These are phyloP conservation scores for Huntiella omanensis DNA, from an alignment of 2,329 filamentous ascomycete genomes.

Conservation along the genomic window DNA sequence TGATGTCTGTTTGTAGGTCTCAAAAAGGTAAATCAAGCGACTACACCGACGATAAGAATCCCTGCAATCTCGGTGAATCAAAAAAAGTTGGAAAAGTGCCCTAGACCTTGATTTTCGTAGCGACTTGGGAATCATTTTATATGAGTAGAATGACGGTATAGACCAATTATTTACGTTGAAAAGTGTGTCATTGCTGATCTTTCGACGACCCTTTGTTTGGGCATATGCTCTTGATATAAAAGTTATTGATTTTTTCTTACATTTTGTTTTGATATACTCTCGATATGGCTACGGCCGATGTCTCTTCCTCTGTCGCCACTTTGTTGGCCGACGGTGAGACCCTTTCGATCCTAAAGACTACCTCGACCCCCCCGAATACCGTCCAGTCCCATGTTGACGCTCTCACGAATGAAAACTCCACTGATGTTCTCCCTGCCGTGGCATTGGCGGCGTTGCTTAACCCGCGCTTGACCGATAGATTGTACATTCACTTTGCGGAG, in stretches of 20 bases:
- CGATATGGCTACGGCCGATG: conserved; percentile 12
- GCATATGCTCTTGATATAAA: no score
- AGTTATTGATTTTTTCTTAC: not conserved
- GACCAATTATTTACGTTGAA: no score
- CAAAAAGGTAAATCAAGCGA: no score
- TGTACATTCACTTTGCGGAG: conserved; percentile 57
- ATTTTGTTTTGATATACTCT: not conserved
- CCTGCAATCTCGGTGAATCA: conserved; percentile 9
- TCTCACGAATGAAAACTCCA: conserved; percentile 31
- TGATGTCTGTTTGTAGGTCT: no score
- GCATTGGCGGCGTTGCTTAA: conserved; percentile 45
- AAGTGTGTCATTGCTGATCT: not conserved
- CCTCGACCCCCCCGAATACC: conserved; percentile 29
- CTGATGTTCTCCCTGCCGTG: conserved; percentile 52
- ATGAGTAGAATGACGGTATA: no score
- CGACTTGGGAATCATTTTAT: not conserved
- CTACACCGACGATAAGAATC: conserved; percentile 8
- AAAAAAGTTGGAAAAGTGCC: conserved; percentile 7
- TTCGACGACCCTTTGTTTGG: not conserved
- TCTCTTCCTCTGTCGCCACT: conserved; percentile 11
- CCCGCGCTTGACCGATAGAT: conserved; percentile 47
- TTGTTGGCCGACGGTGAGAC: conserved; percentile 12
- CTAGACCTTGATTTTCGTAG: not conserved
- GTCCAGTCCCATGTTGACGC: conserved; percentile 18
- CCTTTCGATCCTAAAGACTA: conserved; percentile 29